Conservation (phyloP, 2,329 filamentous ascomycete genomes). For the Phaeoacremonium minimum region DNA sequence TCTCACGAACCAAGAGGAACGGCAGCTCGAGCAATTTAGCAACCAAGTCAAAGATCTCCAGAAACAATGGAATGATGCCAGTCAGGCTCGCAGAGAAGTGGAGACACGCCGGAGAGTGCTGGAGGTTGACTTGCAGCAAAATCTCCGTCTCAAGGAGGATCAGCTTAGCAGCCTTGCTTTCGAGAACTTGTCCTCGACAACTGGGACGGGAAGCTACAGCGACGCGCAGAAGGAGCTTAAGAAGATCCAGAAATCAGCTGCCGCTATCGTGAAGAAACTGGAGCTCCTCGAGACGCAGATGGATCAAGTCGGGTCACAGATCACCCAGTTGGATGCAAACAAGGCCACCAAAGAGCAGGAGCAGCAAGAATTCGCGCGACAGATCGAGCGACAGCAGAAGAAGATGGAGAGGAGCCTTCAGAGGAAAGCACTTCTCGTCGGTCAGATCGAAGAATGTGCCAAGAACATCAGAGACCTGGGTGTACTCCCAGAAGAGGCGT, state of each 20-base stretch:
- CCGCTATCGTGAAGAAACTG: conserved; percentile 64
- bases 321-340: conserved; percentile 50
- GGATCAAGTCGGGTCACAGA: conserved; percentile 43
- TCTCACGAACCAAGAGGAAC: conserved; percentile 77
- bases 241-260: conserved; percentile 66
- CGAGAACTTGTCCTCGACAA: conserved; percentile 46
- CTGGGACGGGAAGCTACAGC: conserved; percentile 62
- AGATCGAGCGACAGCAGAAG: conserved; percentile 83
- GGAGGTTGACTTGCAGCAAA: conserved; percentile 85
- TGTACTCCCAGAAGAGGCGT: conserved; percentile 88
- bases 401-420: conserved; percentile 88
- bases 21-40: conserved; percentile 68
- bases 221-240: conserved; percentile 79
- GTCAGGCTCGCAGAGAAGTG: conserved; percentile 67
- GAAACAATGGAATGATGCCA: conserved; percentile 71
- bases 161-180: conserved; percentile 75
- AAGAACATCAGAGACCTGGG: conserved; percentile 91
- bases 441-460: conserved; percentile 74
- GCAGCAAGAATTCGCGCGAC: conserved; percentile 70
- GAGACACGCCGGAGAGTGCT: conserved; percentile 78
- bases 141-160: conserved; percentile 80
- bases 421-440: conserved; percentile 74
- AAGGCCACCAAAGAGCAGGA: conserved; percentile 63
- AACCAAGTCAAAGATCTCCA: conserved; percentile 68
- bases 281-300: conserved; percentile 71